A percentile compares a stretch with the other conserved stretches of the same genome.
Conservation (phyloP, 2,329 filamentous ascomycete genomes). For the Fusarium pininemorale region DNA sequence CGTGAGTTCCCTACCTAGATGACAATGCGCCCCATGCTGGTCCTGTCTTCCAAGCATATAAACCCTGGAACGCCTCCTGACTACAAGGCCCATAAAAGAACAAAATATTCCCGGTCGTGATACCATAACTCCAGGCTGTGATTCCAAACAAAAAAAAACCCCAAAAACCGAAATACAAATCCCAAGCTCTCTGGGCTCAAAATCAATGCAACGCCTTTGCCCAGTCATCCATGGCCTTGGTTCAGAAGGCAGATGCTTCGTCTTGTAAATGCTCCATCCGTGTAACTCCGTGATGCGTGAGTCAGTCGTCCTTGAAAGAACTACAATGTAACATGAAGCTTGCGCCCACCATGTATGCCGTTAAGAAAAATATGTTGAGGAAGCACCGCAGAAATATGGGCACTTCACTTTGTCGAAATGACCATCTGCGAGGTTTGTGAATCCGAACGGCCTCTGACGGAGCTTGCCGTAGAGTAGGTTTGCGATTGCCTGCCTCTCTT, state of each 20-base stretch:
- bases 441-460: not conserved
- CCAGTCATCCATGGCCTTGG: slow-evolving; percentile 2
- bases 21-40: slow-evolving; percentile 22
- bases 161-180: not conserved
- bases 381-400: not conserved
- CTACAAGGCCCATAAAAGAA: not conserved
- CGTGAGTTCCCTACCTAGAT: not conserved
- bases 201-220: slow-evolving; percentile 12
- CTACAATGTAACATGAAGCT: slow-evolving; percentile 3
- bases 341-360: slow-evolving; percentile 9
- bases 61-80: slow-evolving; percentile 3
- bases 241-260: slow-evolving; percentile 30
- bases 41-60: slow-evolving; percentile 33
- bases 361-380: not conserved
- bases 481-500: slow-evolving; percentile 21
- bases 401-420: not conserved
- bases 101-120: slow-evolving; percentile 9
- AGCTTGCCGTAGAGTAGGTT: not conserved
- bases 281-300: slow-evolving; percentile 33
- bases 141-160: not conserved
- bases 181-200: not conserved
- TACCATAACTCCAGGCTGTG: slow-evolving; percentile 20
- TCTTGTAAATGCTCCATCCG: slow-evolving; percentile 32
- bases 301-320: not conserved
- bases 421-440: slow-evolving; percentile 7